These are phyloP conservation scores for Rosellinia necatrix DNA, from an alignment of 2,329 filamentous ascomycete species.

Conservation along the genomic window DNA sequence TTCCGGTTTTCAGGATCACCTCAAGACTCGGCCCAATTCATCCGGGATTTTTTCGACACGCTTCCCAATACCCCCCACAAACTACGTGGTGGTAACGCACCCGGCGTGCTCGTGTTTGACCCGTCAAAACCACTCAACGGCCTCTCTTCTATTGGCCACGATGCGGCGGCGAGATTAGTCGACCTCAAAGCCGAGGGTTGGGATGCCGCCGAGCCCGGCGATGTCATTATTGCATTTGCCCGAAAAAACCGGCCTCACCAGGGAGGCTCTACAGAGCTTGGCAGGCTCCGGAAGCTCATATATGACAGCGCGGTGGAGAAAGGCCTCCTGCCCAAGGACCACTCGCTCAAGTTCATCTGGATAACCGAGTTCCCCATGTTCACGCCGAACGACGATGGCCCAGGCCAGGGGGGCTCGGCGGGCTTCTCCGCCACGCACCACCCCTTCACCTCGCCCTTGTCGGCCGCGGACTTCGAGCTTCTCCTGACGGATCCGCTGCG, in stretches of 20 bases:
- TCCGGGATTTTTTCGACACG: slow-evolving; percentile 70
- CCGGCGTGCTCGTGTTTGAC: slow-evolving; percentile 79
- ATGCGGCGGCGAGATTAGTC: slow-evolving; percentile 35
- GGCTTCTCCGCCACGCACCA: slow-evolving; percentile 91
- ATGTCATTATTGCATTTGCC: slow-evolving; percentile 81
- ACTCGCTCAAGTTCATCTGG: slow-evolving; percentile 76
- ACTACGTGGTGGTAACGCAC: slow-evolving; percentile 73
- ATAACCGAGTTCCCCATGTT: slow-evolving; percentile 92
- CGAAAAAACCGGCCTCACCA: slow-evolving; percentile 66
- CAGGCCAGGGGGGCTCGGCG: slow-evolving; percentile 79
- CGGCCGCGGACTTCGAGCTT: slow-evolving; percentile 71
- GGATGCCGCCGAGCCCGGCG: slow-evolving; percentile 65
- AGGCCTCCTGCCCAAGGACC: slow-evolving; percentile 55
- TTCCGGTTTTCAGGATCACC: slow-evolving; percentile 59
- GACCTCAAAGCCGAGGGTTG: slow-evolving; percentile 28
- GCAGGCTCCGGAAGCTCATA: slow-evolving; percentile 72
- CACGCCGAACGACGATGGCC: slow-evolving; percentile 66
- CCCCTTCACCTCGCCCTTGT: slow-evolving; percentile 89
- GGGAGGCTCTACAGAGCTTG: slow-evolving; percentile 72
- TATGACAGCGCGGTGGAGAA: slow-evolving; percentile 71
- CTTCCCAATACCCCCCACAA: slow-evolving; percentile 63
- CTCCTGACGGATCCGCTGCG: slow-evolving; percentile 73
- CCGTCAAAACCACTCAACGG: slow-evolving; percentile 74
- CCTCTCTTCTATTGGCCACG: slow-evolving; percentile 57
- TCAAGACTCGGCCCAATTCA: slow-evolving; percentile 48